phyloP scores from a whole-genome alignment of 2,329 filamentous ascomycete genomes.

The Aureobasidium leucospermi region DNA sequence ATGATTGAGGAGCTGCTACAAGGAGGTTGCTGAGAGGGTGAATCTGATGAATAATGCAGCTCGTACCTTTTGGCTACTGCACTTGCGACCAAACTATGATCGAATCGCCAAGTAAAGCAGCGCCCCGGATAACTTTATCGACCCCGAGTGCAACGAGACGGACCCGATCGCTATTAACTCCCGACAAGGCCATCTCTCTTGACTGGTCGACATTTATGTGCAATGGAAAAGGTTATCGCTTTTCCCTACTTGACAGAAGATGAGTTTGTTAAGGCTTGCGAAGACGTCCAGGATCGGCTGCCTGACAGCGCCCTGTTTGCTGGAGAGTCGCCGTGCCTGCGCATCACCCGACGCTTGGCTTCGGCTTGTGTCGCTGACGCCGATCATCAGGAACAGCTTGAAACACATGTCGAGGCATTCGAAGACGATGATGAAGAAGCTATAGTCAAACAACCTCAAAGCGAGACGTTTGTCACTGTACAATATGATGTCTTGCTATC shows the following conservation, averaged over 20 bases:
- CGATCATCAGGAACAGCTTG: background rate
- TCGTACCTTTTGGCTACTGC: background rate
- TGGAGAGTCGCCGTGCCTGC: background rate
- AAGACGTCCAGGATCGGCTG: constrained; percentile 21
- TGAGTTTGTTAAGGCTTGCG: constrained; percentile 27
- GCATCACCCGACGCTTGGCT: constrained; percentile 9
- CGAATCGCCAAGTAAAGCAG: background rate
- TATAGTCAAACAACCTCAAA: constrained; percentile 7
- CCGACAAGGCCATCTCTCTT: background rate
- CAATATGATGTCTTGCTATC: constrained; percentile 38
- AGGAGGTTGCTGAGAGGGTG: background rate
- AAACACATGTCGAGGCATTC: background rate
- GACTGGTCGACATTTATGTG: background rate
- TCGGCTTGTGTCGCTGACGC: background rate
- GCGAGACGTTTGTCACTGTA: constrained; percentile 18
- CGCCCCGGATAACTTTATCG: constrained; percentile 7
- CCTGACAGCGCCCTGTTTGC: background rate
- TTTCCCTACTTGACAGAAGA: constrained; percentile 26
- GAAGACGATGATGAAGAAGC: constrained; percentile 1
- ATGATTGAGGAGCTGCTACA: no score
- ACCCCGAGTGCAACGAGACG: background rate
- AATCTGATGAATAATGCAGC: background rate
- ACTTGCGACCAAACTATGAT: background rate
- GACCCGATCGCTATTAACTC: background rate
- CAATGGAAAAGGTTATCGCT: background rate